These are phyloP conservation scores for Pleurozium schreberi DNA, from an alignment of 225 moss, liverwort and hornwort genomes.

Conservation along the genomic window DNA sequence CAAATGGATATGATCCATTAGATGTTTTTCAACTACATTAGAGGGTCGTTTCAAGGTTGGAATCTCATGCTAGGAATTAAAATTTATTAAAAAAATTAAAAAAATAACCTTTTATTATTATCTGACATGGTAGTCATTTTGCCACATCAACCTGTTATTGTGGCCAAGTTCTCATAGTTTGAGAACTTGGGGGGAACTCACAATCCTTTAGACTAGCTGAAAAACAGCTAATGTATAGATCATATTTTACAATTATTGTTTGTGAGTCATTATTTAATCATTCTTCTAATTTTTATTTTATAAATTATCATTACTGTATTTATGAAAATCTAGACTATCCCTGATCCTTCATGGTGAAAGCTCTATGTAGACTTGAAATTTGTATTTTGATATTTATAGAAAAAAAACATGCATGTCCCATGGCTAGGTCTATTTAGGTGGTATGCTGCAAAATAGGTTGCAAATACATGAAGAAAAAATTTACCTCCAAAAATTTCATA, in stretches of 20 bases:
- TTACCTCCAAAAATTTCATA: neutral
- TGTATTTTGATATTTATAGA: neutral
- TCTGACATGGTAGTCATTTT: too few relatives aligned
- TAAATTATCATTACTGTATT: neutral
- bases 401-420: neutral
- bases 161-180: too few relatives aligned
- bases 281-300: neutral
- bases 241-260: neutral
- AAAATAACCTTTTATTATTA: too few relatives aligned
- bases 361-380: neutral
- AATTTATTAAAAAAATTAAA: too few relatives aligned
- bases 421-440: neutral
- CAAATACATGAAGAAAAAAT: neutral
- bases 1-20: too few relatives aligned
- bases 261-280: neutral
- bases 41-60: too few relatives aligned
- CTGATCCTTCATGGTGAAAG: accelerated
- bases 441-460: neutral
- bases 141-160: too few relatives aligned
- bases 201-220: too few relatives aligned
- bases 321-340: neutral
- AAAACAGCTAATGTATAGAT: too few relatives aligned
- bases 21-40: too few relatives aligned
- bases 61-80: too few relatives aligned
- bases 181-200: too few relatives aligned